A percentile compares a stretch with the other conserved stretches of the same genome.
phyloP scores from a whole-genome alignment of 2,329 filamentous ascomycete genomes.

The Beauveria pseudobassiana region DNA sequence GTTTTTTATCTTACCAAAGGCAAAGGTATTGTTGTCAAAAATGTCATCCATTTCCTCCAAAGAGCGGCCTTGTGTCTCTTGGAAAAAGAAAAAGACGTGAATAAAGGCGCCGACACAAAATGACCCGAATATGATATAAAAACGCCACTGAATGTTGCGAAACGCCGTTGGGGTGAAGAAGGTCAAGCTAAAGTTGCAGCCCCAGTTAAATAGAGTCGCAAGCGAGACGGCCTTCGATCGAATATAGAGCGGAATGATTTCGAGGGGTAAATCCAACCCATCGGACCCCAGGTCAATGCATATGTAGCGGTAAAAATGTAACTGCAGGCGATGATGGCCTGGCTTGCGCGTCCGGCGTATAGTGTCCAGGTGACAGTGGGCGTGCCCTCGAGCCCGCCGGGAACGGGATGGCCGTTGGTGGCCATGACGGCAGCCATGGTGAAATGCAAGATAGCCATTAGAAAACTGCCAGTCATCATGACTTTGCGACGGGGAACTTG shows the following conservation, averaged over 20 bases:
- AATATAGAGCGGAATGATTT: constrained; percentile 35
- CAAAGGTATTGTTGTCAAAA: constrained; percentile 14
- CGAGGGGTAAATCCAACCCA: constrained; percentile 40
- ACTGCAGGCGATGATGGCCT: constrained; percentile 55
- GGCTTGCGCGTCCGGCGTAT: constrained; percentile 36
- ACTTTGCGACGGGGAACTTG: constrained; percentile 50
- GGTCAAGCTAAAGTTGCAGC: constrained; percentile 26
- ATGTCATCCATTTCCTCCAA: constrained; percentile 15
- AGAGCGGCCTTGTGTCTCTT: constrained; percentile 12
- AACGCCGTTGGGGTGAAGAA: constrained; percentile 26
- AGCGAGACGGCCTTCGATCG: constrained; percentile 38
- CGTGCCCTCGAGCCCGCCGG: constrained; percentile 37
- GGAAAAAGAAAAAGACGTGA: constrained; percentile 15
- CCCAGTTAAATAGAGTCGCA: constrained; percentile 30
- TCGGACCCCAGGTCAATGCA: constrained; percentile 34
- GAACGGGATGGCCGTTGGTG: constrained; percentile 30
- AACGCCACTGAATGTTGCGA: constrained; percentile 18
- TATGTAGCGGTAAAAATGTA: constrained; percentile 51
- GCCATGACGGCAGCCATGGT: constrained; percentile 41
- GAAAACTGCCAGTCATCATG: constrained; percentile 53
- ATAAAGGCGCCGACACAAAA: constrained; percentile 11
- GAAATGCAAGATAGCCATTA: constrained; percentile 52
- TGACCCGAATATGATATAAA: constrained; percentile 17
- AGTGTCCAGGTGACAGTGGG: constrained; percentile 17
- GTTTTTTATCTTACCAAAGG: constrained; percentile 13